These are phyloP conservation scores for Aaosphaeria arxii DNA, from an alignment of 2,329 filamentous ascomycete genomes.

Conservation along the genomic window DNA sequence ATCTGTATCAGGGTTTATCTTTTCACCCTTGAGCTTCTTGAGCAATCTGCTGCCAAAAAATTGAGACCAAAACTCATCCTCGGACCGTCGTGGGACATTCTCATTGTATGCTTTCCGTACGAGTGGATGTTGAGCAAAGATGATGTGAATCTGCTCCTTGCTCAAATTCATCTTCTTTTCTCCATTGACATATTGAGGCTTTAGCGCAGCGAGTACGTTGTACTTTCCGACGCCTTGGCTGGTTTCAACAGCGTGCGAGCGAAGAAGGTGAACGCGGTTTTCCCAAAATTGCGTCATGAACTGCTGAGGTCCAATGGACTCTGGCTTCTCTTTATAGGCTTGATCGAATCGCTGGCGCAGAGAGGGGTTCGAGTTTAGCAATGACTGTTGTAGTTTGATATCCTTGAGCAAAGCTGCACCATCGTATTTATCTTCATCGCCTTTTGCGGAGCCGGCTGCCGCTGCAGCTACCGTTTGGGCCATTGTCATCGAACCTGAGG, in stretches of 20 bases:
- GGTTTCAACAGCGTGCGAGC: conserved; percentile 85
- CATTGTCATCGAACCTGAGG: conserved; percentile 16
- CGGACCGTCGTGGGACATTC: conserved; percentile 72
- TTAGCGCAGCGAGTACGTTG: conserved; percentile 89
- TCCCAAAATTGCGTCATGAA: conserved; percentile 97
- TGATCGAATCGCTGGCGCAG: conserved; percentile 86
- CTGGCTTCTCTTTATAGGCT: conserved; percentile 76
- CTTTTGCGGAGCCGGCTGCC: conserved; percentile 56
- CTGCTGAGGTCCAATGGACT: conserved; percentile 72
- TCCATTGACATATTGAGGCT: conserved; percentile 71
- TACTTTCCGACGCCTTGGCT: conserved; percentile 85
- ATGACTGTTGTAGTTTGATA: conserved; percentile 78
- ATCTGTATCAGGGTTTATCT: conserved; percentile 70
- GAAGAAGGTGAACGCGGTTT: conserved; percentile 77
- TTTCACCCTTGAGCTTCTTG: conserved; percentile 88
- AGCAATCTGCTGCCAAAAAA: conserved; percentile 91
- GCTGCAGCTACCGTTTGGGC: conserved; percentile 77
- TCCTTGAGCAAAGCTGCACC: conserved; percentile 75
- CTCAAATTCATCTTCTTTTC: conserved; percentile 75
- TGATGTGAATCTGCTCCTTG: conserved; percentile 87
- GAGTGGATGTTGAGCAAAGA: conserved; percentile 89
- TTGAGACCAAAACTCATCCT: conserved; percentile 84
- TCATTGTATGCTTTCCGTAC: conserved; percentile 91
- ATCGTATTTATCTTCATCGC: conserved; percentile 69
- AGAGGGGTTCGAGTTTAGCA: conserved; percentile 74